Base-by-base conservation (phyloP, 306 rosid species). In the Carpinus viminea region DNA sequence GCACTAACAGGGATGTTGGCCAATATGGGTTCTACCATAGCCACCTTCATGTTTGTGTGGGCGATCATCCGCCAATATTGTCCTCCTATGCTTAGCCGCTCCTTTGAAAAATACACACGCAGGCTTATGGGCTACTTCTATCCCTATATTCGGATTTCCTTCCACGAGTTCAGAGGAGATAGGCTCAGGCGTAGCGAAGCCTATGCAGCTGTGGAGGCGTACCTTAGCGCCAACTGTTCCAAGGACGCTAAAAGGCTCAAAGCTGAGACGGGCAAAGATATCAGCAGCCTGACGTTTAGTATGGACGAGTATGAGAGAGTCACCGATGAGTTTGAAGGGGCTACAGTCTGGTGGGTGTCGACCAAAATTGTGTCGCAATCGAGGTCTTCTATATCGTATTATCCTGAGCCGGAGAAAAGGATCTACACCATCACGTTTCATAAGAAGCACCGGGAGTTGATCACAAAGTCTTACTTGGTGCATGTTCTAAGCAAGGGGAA, bases 241-340 rank as follows among this genome's bases (percentile, higher is more conserved):
- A 90, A 82, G 72, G 80, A 84, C 20, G 97, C 98, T 1, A 93
- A 85, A 71, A 60, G 98, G 26, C 95, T 93, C 77, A 93, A 89
- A 72, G 98, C 97, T 2, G 97, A 93, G 88, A 85, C 87, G 85
- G 97, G 87, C 0, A 90, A 85, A 34, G 96, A 93, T 5, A 80
- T 81, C 54, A 85, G 61, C 72, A 90, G 87, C 56, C 43, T 93
- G 69, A 89, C 91, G 0, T 70, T 93, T 15, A 86, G 96, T 50
- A 90, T 91, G 92, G 97, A 93, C 71, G 97, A 93, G 83, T 82
- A 79, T 6, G 98, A 90, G 68, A 88, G 86, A 60, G 97, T 90
- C 16, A 88, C 86, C 0, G 98, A 93, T 62, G 91, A 87, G 1
- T 90, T 70, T 38, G 53, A 73, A 4, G 95, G 97, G 2, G 86